phyloP scores from a whole-genome alignment of 257 asterid species.

The Knoxia roxburghii region DNA sequence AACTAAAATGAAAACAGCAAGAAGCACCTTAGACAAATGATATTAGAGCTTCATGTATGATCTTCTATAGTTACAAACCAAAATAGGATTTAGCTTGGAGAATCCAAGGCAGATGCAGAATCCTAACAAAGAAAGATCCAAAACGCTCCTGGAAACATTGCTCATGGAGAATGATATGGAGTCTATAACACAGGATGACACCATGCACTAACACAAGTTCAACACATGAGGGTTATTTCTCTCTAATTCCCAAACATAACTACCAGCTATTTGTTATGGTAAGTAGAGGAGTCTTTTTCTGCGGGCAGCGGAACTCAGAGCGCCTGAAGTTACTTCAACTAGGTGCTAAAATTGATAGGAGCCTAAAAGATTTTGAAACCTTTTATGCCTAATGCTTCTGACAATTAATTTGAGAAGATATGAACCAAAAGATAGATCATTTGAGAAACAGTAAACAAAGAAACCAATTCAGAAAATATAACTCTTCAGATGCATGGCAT shows the following conservation, averaged over 20 bases:
- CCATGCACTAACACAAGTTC: background rate
- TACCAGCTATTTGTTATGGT: background rate
- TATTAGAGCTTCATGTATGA: background rate
- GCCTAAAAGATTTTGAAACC: no score
- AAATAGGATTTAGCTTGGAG: background rate
- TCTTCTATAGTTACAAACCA: background rate
- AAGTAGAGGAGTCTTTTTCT: background rate
- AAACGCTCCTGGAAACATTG: background rate
- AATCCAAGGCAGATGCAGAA: background rate
- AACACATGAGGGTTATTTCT: background rate
- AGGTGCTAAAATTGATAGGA: background rate
- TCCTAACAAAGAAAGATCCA: background rate
- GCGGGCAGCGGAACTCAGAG: background rate
- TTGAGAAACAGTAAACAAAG: no score
- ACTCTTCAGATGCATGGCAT: no score
- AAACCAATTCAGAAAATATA: no score
- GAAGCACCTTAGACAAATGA: background rate
- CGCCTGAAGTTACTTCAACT: background rate
- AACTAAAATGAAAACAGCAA: background rate
- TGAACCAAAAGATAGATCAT: no score
- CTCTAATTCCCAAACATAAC: background rate
- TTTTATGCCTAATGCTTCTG: no score
- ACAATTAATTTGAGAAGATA: no score
- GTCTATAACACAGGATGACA: background rate
- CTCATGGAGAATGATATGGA: background rate